Conservation (phyloP, 2,329 filamentous ascomycete genomes). For the Colletotrichum sp. region DNA sequence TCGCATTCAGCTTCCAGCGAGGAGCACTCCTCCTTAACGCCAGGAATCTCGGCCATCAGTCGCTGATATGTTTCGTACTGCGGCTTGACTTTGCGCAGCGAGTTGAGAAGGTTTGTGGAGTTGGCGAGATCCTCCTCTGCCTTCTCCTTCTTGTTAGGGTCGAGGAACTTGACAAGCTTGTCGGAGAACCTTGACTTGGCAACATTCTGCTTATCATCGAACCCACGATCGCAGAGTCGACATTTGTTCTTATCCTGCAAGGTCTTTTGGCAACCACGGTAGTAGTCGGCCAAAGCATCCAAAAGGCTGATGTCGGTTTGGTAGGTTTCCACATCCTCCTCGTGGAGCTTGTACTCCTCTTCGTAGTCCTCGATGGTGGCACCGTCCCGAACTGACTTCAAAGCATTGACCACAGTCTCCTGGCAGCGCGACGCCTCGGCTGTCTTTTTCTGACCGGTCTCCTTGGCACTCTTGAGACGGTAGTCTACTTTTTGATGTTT, state of each 20-base stretch:
- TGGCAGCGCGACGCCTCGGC: slow-evolving; percentile 68
- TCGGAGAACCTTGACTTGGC: slow-evolving; percentile 66
- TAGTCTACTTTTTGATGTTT: slow-evolving; percentile 80
- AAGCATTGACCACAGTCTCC: slow-evolving; percentile 55
- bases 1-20: slow-evolving; percentile 67
- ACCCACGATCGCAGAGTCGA: slow-evolving; percentile 74
- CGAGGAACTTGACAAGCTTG: slow-evolving; percentile 68
- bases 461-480: slow-evolving; percentile 68
- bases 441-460: slow-evolving; percentile 68
- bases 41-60: slow-evolving; percentile 74
- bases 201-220: slow-evolving; percentile 64
- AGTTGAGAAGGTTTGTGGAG: slow-evolving; percentile 54
- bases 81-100: slow-evolving; percentile 65
- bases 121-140: slow-evolving; percentile 65
- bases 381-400: slow-evolving; percentile 48
- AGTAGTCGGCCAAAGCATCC: slow-evolving; percentile 74
- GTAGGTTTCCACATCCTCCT: slow-evolving; percentile 63
- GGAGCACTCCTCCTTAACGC: slow-evolving; percentile 67
- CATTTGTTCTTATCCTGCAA: slow-evolving; percentile 75
- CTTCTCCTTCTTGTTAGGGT: slow-evolving; percentile 66
- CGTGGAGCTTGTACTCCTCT: slow-evolving; percentile 54
- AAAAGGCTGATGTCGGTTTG: slow-evolving; percentile 73
- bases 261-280: slow-evolving; percentile 68
- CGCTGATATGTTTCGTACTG: slow-evolving; percentile 78
- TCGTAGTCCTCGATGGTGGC: slow-evolving; percentile 59